Conservation (phyloP, 1,139 yeast species). For the Lodderomyces elongisporus region DNA sequence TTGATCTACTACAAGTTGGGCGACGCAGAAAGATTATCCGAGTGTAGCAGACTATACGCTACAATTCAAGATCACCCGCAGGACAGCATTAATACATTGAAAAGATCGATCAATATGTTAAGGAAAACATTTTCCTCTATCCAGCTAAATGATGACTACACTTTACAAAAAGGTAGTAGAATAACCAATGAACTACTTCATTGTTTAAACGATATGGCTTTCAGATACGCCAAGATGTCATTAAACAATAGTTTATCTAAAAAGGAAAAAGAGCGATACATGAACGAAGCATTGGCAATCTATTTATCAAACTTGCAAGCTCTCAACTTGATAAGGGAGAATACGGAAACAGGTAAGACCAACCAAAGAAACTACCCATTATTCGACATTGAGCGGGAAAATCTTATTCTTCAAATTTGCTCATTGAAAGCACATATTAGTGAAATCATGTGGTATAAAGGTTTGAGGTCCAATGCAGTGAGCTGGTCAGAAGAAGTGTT, state of each 20-base stretch:
- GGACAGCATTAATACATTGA: constrained; percentile 31
- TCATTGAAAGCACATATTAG: constrained; percentile 55
- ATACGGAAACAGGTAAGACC: constrained; percentile 16
- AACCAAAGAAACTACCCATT: constrained; percentile 33
- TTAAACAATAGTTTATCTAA: constrained; percentile 4
- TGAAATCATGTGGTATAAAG: constrained; percentile 62
- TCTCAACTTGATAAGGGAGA: constrained; percentile 19
- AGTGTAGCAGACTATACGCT: constrained; percentile 36
- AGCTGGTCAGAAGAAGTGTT: constrained; percentile 59
- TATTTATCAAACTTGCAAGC: constrained; percentile 34
- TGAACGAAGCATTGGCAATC: constrained; percentile 27
- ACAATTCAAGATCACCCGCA: constrained; percentile 21
- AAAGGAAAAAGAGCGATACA: constrained; percentile 16
- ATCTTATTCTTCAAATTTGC: constrained; percentile 25
- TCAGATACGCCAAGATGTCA: constrained; percentile 21
- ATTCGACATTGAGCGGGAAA: constrained; percentile 32
- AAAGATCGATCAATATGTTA: constrained; percentile 41
- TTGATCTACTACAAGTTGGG: constrained; percentile 37
- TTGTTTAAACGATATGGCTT: constrained; percentile 35
- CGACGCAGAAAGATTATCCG: constrained; percentile 41
- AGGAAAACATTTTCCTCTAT: constrained; percentile 25
- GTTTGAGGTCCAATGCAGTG: constrained; percentile 48
- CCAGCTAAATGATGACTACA: constrained; percentile 21
- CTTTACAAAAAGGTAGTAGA: constrained; percentile 23
- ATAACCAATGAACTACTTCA: constrained; percentile 37